Evolutionary conservation across 345 rosid species (phyloP).

Genomic region (Salix arbutifolia): DNA sequence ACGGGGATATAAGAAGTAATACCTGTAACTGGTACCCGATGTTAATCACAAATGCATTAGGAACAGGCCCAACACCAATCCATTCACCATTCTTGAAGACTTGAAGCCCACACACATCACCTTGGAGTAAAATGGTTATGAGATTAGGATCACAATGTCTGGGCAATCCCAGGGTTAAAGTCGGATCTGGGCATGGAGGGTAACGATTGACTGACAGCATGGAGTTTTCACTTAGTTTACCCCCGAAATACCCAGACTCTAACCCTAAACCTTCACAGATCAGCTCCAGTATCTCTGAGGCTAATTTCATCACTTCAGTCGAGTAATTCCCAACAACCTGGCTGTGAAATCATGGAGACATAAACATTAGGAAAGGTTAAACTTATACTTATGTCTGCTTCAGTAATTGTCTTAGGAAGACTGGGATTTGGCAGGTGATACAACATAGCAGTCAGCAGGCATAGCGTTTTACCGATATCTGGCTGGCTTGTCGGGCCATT

Average conservation of each 20-base stretch:
- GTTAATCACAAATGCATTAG: slow-evolving; percentile 31
- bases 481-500: neutral
- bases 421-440: neutral
- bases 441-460: neutral
- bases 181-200: slow-evolving; percentile 40
- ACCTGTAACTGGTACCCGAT: slow-evolving; percentile 21
- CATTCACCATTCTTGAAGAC: slow-evolving; percentile 26
- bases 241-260: neutral
- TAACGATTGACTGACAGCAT: slow-evolving; percentile 25
- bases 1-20: neutral
- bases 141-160: slow-evolving; percentile 16
- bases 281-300: slow-evolving; percentile 7
- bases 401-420: neutral
- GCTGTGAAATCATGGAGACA: neutral
- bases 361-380: neutral
- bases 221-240: neutral
- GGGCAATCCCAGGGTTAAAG: slow-evolving; percentile 36
- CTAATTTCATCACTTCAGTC: slow-evolving; percentile 21
- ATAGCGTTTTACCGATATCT: neutral
- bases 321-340: slow-evolving; percentile 15
- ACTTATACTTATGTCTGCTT: neutral
- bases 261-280: slow-evolving; percentile 22
- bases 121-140: slow-evolving; percentile 22
- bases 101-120: slow-evolving; percentile 18
- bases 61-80: slow-evolving; percentile 27